Base-by-base conservation (phyloP, 495 filamentous ascomycete genomes). In the Xanthoparmelia taractica region DNA sequence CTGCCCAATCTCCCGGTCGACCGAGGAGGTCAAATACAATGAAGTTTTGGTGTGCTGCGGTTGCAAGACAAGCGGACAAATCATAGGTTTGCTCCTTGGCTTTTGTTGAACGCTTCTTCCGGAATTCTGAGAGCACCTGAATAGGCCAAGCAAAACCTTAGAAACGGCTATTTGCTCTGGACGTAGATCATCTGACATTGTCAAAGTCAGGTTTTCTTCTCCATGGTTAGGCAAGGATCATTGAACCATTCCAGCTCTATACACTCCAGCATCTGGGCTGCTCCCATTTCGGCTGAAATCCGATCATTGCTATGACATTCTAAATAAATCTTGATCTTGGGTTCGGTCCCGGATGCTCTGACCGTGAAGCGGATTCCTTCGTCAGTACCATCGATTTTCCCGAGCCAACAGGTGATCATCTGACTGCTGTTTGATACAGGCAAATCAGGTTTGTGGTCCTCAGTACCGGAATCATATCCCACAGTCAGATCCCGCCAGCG, bases 401-500 rank as follows among this genome's bases (percentile, higher is more conserved):
- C 75, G 34, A 90, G 69, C 76, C 85, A 85, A 61, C 83, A 78
- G n/a, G 87, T 89, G 61, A 90, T 79, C 87, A 90, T 90, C 68
- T 89, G 83, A 48, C 80, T 83, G 23, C 72, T 77, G 41, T 75
- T 73, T 59, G 83, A 82, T n/a, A 80, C 75, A 2, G 86, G 87
- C 61, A 90, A 70, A 45, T 75, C 75, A 1, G 87, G 87, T 41
- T 73, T 74, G 40, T 81, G 72, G 66, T 84, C 79, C 11, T 71
- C 34, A 18, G 80, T 80, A 41, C 73, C 74, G 8, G 84, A 86
- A 71, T 89, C 87, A 69, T 80, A 86, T 3, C 84, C 84, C 25
- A 78, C 69, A 0, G 87, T 90, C 68, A 90, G 73, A 68, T 90
- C 87, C 61, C 87, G 79, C 87, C 87, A 90, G 55, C 82, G 71